phyloP scores from a whole-genome alignment of 306 rosid species.

The Abrus pulchellus region DNA sequence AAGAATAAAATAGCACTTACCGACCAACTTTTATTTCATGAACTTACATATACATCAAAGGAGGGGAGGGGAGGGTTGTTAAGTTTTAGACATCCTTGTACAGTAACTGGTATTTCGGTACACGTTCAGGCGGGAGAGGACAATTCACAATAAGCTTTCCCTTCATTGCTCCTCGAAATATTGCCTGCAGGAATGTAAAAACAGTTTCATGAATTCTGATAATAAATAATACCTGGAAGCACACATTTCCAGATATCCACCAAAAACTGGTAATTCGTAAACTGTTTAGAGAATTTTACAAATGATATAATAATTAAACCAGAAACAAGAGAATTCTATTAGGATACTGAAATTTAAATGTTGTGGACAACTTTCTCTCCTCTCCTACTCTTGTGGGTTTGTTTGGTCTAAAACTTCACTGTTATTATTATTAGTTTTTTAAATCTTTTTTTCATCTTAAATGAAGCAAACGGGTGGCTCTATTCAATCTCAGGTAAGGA shows the following conservation, averaged over 20 bases:
- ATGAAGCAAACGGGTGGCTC: conserved; percentile 31
- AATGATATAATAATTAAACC: neutral
- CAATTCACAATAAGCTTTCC: conserved; percentile 86
- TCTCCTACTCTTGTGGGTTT: neutral
- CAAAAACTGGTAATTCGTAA: neutral
- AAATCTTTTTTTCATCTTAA: neutral
- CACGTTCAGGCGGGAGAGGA: conserved; percentile 73
- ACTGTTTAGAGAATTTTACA: conserved; percentile 1
- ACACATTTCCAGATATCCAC: conserved; percentile 9
- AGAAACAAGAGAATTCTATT: neutral
- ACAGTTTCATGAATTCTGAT: conserved; percentile 35
- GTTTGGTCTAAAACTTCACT: neutral
- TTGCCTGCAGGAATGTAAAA: conserved; percentile 61
- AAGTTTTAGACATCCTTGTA: conserved; percentile 70
- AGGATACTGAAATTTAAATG: neutral
- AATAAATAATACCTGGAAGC: conserved; percentile 10
- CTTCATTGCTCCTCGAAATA: conserved; percentile 88
- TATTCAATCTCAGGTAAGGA: neutral
- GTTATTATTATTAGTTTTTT: neutral
- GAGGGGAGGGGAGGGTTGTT: neutral
- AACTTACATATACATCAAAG: neutral
- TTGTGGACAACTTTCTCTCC: neutral
- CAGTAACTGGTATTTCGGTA: conserved; percentile 77
- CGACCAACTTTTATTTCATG: neutral
- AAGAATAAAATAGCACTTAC: neutral